These are phyloP conservation scores for Kuraishia cidri DNA, from an alignment of 805 yeast genomes.

Conservation along the genomic window DNA sequence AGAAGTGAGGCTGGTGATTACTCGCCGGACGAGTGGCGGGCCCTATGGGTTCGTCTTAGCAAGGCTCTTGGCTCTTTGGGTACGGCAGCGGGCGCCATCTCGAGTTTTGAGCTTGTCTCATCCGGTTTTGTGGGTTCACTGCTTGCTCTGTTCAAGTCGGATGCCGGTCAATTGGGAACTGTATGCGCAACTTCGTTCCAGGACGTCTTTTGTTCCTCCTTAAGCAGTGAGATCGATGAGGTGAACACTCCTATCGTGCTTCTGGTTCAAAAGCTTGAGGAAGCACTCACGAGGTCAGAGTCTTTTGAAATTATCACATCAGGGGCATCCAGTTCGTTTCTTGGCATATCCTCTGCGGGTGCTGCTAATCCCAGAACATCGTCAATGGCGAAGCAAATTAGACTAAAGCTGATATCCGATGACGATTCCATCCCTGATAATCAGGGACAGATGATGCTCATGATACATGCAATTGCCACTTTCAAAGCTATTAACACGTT, in stretches of 20 bases:
- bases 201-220: constrained; percentile 25
- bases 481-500: constrained; percentile 42
- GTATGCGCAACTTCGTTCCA: constrained; percentile 35
- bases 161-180: constrained; percentile 15
- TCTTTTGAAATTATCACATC: constrained; percentile 54
- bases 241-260: constrained; percentile 24
- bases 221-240: constrained; percentile 17
- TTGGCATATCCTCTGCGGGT: constrained; percentile 6
- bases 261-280: constrained; percentile 57
- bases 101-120: constrained; percentile 68
- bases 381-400: constrained; percentile 65
- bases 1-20: constrained; percentile 7
- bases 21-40: constrained; percentile 21
- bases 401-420: constrained; percentile 39
- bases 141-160: constrained; percentile 21
- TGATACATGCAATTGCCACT: constrained; percentile 55
- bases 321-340: constrained; percentile 18
- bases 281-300: constrained; percentile 66
- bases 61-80: constrained; percentile 19
- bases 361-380: constrained; percentile 29
- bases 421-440: constrained; percentile 20
- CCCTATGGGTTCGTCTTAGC: constrained; percentile 28
- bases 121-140: constrained; percentile 53
- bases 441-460: constrained; percentile 23
- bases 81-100: constrained; percentile 23